phyloP scores from a whole-genome alignment of 306 rosid species.

The Prunus armeniaca region DNA sequence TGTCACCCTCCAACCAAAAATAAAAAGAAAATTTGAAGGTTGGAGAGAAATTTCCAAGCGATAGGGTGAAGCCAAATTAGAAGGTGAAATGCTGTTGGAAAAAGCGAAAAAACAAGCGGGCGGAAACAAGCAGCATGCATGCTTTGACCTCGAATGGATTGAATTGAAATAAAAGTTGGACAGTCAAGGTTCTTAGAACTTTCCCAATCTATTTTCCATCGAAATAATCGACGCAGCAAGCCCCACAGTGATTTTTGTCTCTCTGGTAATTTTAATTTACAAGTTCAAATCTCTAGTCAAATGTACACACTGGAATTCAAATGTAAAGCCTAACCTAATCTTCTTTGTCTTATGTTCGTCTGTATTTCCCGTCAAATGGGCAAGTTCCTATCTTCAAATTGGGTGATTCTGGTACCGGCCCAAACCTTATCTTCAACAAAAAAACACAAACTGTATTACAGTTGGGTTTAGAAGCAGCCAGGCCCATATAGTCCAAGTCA shows the following conservation, averaged over 20 bases:
- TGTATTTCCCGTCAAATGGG: too few species aligned
- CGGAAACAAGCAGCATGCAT: neutral
- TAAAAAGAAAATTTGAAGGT: too few species aligned
- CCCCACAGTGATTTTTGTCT: neutral
- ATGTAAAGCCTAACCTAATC: too few species aligned
- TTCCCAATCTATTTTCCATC: neutral
- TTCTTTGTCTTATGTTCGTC: too few species aligned
- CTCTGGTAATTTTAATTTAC: neutral
- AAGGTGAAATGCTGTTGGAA: slow-evolving; percentile 2
- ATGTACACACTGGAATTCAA: too few species aligned
- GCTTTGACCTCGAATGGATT: slow-evolving; percentile 17
- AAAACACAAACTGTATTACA: too few species aligned
- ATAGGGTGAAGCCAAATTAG: slow-evolving; percentile 17
- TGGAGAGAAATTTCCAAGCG: slow-evolving; percentile 12
- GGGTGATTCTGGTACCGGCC: too few species aligned
- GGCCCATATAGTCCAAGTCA: too few species aligned
- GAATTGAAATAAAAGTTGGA: neutral
- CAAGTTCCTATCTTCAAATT: too few species aligned
- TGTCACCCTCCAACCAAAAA: neutral
- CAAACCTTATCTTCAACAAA: too few species aligned
- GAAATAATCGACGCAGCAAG: slow-evolving; percentile 1
- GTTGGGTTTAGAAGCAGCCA: too few species aligned
- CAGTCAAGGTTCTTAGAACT: slow-evolving; percentile 12
- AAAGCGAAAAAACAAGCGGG: slow-evolving; percentile 21
- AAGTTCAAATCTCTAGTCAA: neutral